These are phyloP conservation scores for Blastocystis sp. DNA, from an alignment of 352 stramenopile genomes.

Conservation along the genomic window DNA sequence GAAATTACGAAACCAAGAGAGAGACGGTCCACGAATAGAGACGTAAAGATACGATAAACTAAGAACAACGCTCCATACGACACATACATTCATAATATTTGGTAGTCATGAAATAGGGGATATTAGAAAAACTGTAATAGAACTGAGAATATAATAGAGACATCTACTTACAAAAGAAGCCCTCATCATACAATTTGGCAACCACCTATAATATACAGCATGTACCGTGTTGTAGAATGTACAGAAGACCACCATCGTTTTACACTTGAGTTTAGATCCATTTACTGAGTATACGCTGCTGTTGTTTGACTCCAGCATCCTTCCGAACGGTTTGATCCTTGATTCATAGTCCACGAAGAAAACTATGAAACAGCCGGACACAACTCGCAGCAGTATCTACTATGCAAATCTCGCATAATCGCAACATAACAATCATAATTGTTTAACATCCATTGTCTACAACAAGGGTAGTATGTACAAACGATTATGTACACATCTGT, in stretches of 20 bases:
- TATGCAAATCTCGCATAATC: no score
- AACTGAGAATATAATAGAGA: neutral
- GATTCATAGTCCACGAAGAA: neutral
- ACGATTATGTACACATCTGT: no score
- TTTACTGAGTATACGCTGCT: neutral
- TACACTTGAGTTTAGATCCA: neutral
- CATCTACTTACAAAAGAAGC: neutral
- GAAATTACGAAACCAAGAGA: constrained; percentile 2
- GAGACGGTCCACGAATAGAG: neutral
- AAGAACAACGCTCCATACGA: neutral
- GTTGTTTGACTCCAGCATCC: neutral
- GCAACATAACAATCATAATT: no score
- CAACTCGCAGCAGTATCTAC: no score
- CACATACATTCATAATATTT: constrained; percentile 51
- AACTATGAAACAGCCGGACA: neutral
- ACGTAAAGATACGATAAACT: constrained; percentile 46
- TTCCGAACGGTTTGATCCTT: neutral
- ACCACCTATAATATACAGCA: neutral
- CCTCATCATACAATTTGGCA: neutral
- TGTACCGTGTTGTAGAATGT: neutral
- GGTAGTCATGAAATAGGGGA: constrained; percentile 32
- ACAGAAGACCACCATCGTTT: neutral
- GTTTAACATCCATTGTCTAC: no score
- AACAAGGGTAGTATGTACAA: no score
- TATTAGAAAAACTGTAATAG: constrained; percentile 12